Percentiles rank a stretch among this genome's conserved stretches.
Conservation (phyloP, 352 stramenopile species). For the Phytophthora pistaciae region DNA sequence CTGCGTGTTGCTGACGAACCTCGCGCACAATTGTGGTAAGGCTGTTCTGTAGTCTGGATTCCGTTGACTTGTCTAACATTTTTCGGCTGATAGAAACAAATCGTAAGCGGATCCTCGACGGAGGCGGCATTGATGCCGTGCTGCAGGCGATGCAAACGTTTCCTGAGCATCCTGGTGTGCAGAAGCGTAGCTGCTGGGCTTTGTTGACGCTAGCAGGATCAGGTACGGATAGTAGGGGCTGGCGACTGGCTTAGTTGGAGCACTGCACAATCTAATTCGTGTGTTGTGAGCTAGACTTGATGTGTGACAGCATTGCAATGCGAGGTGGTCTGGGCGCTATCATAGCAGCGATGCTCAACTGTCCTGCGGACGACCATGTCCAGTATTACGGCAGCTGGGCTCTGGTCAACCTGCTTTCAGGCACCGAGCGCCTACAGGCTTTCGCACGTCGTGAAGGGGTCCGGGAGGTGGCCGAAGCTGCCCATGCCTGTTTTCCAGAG, state of each 20-base stretch:
- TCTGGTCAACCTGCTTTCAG: slow-evolving; percentile 75
- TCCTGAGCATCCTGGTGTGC: slow-evolving; percentile 67
- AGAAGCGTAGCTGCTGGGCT: slow-evolving; percentile 88
- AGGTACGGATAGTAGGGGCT: slow-evolving; percentile 36
- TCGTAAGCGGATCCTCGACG: slow-evolving; percentile 73
- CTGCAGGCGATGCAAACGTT: slow-evolving; percentile 89
- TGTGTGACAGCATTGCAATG: slow-evolving; percentile 72
- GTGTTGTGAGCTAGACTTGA: slow-evolving; percentile 47
- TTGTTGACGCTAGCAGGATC: slow-evolving; percentile 85
- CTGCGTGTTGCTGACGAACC: slow-evolving; percentile 86
- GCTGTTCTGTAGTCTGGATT: slow-evolving; percentile 4
- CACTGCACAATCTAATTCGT: background rate
- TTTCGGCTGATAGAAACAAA: slow-evolving; percentile 73
- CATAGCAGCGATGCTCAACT: slow-evolving; percentile 84
- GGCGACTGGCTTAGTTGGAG: background rate
- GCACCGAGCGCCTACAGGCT: slow-evolving; percentile 50
- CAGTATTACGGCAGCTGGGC: slow-evolving; percentile 77
- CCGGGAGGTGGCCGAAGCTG: slow-evolving; percentile 83
- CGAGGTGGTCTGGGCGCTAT: slow-evolving; percentile 71
- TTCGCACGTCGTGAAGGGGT: slow-evolving; percentile 78
- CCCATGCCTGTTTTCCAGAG: slow-evolving; percentile 84
- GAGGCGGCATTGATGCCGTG: slow-evolving; percentile 81
- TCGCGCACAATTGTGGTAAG: slow-evolving; percentile 84
- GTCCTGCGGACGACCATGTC: slow-evolving; percentile 57
- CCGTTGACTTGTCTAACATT: slow-evolving; percentile 21